Evolutionary conservation across 75 land plant species (phyloP).

Genomic region (Isoetes taiwanensis): DNA sequence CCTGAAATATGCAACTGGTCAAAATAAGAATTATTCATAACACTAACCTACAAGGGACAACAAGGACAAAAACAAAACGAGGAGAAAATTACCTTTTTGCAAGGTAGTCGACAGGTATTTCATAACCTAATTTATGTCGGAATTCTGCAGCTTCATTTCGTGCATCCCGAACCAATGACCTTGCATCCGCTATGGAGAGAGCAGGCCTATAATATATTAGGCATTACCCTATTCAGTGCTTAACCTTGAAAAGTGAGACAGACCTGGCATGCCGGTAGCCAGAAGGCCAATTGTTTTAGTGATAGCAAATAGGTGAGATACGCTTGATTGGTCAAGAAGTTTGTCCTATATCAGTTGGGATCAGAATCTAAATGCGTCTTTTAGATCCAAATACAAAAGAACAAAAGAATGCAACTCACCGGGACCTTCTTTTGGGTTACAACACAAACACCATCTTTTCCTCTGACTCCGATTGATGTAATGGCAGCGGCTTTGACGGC

Average conservation of each 20-base stretch:
- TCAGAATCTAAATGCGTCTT: too few species aligned
- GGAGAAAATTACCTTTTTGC: slow-evolving; percentile 48
- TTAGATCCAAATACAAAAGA: too few species aligned
- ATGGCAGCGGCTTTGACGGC: slow-evolving; percentile 83
- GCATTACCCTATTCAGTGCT: too few species aligned
- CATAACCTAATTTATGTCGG: slow-evolving; percentile 72
- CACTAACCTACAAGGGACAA: not conserved
- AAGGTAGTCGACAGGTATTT: slow-evolving; percentile 72
- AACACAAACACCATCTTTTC: slow-evolving; percentile 82
- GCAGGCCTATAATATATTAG: too few species aligned
- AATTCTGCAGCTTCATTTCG: slow-evolving; percentile 86
- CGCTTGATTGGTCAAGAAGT: slow-evolving; percentile 87
- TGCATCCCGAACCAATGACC: slow-evolving; percentile 73
- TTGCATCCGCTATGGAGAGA: slow-evolving; percentile 76
- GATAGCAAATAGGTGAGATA: slow-evolving; percentile 74
- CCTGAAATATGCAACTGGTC: slow-evolving; percentile 27
- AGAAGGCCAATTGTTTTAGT: slow-evolving; percentile 75
- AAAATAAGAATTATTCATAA: not conserved
- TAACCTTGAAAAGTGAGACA: too few species aligned
- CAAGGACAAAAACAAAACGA: not conserved
- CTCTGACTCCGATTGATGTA: slow-evolving; percentile 92
- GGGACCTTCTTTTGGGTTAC: slow-evolving; percentile 98
- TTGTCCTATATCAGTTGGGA: too few species aligned
- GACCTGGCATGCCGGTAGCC: slow-evolving; percentile 97
- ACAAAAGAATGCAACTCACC: slow-evolving; percentile 29